Evolutionary conservation across 306 rosid genomes (phyloP).

Genomic region (Cucumis hystrix): DNA sequence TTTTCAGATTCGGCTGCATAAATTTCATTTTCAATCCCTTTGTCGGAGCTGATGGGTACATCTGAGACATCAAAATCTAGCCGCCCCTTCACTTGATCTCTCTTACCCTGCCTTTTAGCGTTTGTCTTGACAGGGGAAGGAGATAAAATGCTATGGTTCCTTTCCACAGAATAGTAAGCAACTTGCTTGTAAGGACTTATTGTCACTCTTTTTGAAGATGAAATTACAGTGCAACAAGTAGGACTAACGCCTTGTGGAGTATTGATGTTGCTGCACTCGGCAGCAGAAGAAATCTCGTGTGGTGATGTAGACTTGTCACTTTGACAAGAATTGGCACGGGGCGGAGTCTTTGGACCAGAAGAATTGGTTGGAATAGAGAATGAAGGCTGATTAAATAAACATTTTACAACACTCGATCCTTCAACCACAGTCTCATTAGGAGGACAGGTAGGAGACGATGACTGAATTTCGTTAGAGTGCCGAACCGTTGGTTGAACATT

Average conservation of each 20-base stretch:
- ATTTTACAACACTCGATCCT: conserved; percentile 58
- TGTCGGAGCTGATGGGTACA: conserved; percentile 17
- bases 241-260: conserved; percentile 30
- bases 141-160: conserved; percentile 46
- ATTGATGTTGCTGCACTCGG: conserved; percentile 22
- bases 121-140: conserved; percentile 37
- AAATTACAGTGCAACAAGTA: conserved; percentile 46
- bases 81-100: conserved; percentile 66
- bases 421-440: conserved; percentile 23
- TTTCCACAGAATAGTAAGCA: conserved; percentile 41
- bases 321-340: conserved; percentile 34
- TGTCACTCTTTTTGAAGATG: conserved; percentile 60
- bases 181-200: conserved; percentile 57
- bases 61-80: conserved; percentile 53
- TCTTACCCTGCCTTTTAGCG: conserved; percentile 29
- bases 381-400: conserved; percentile 52
- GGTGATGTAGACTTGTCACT: conserved; percentile 39
- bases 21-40: conserved; percentile 19
- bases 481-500: conserved; percentile 22
- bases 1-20: conserved; percentile 39
- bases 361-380: conserved; percentile 23
- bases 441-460: conserved; percentile 18
- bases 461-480: conserved; percentile 20
- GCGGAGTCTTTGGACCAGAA: conserved; percentile 50
- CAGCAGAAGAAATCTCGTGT: conserved; percentile 28